Evolutionary conservation across 345 rosid genomes (phyloP).

Genomic region (Citrus sp.): DNA sequence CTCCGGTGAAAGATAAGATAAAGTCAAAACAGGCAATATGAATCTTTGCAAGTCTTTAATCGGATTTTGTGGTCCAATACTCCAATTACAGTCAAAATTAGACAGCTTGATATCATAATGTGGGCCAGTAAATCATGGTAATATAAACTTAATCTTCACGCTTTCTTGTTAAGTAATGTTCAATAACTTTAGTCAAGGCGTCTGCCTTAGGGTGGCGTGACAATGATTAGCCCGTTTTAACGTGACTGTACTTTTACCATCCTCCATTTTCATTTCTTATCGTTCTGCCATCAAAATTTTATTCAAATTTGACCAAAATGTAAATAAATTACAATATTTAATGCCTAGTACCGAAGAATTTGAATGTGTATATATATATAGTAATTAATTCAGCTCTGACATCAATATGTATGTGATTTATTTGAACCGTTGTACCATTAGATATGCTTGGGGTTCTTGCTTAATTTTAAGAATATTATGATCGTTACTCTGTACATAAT

Average conservation of each 20-base stretch:
- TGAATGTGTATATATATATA: too few relatives aligned
- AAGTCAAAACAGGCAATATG: background rate
- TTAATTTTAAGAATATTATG: too few relatives aligned
- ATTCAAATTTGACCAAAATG: background rate
- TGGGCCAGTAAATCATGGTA: constrained; percentile 24
- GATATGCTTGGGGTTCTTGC: too few relatives aligned
- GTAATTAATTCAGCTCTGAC: too few relatives aligned
- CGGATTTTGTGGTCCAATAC: background rate
- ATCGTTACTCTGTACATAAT: too few relatives aligned
- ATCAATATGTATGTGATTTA: too few relatives aligned
- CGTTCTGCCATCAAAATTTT: background rate
- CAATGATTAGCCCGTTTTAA: constrained; percentile 21
- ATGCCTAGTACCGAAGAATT: too few relatives aligned
- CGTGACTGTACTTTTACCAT: background rate
- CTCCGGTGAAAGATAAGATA: background rate
- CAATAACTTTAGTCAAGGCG: constrained; percentile 1
- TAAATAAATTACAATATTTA: too few relatives aligned
- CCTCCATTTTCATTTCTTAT: background rate
- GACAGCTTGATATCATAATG: constrained; percentile 22
- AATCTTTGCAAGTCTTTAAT: background rate
- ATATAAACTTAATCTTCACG: constrained; percentile 23
- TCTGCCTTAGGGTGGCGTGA: background rate
- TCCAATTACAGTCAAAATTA: constrained; percentile 2
- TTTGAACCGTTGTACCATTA: too few relatives aligned
- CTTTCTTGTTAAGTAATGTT: background rate